Base-by-base conservation (phyloP, 2,329 filamentous ascomycete genomes). In the Septoria linicola region DNA sequence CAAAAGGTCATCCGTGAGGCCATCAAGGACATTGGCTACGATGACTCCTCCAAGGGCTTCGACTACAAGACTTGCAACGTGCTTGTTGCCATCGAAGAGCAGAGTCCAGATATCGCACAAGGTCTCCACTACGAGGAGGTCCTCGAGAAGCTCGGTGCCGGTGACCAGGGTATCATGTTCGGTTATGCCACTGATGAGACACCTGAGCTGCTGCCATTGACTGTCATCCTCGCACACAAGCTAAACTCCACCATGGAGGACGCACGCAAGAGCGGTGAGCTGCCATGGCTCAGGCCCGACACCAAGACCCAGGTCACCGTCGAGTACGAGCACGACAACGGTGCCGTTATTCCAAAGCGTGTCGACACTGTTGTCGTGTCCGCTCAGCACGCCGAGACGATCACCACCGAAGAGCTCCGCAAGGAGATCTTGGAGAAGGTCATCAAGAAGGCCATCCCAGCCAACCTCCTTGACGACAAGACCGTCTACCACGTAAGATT, bases 111-210 rank as follows among this genome's bases (percentile, higher is more conserved):
- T 76, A 99, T 99, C 70, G 93, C 93, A 66, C 93, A 97, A 80
- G 93, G 93, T 82, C 89, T 99, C 51, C 89, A 97, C 82, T 95
- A 95, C 75, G 93, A 99, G 63, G 83, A 96, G 80, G 90, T 89
- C 64, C 87, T 99, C 42, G 93, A 99, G 84, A 86, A 95, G 78
- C 86, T 99, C 62, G 93, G 93, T 76, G 93, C 93, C 59, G 93
- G 93, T 87, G 93, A 99, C 78, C 93, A 99, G 82, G 93, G 93
- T 81, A 96, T 99, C 82, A 99, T 99, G 93, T 99, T 99, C 77
- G 93, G 93, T 68, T 99, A 99, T 82, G 93, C 93, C 74, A 96
- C 93, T 68, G 93, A 99, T 70, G 93, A 99, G 83, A 97, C 93
- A 67, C 91, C 92, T 58, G 93, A 99, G 80, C 83, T 95, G 66